Evolutionary conservation across 495 filamentous ascomycete species (phyloP), one percentile per base, ranked within the genome.

Genomic region (Podospora fimiseda): DNA sequence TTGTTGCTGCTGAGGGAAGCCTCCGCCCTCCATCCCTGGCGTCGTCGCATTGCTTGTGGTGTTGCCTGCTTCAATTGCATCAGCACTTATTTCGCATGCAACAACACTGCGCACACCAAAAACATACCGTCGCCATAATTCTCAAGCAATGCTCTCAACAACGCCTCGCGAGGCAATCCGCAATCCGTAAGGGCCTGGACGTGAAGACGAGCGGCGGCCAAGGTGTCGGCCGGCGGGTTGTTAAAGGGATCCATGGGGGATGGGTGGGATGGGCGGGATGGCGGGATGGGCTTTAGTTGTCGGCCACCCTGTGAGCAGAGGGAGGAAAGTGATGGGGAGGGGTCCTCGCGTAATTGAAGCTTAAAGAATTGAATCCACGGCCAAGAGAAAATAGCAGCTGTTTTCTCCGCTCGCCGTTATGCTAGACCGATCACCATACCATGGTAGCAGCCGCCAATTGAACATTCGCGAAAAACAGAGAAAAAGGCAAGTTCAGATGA

Each of bases 181-280:
- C 62, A 64, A 9, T 64, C 63, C 2, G 62, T 63, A 3, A 69
- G 55, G 20, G 62, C 57, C 47, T 66, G 60, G 14, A 69, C 58
- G 21, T 70, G 67, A 22, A 65, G 62, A 13, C 64, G 58, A 21
- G 65, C 65, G 16, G 60, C 64, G 24, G 61, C 65, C 43, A 65
- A 38, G 43, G 54, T 64, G 52, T 62, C 58, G 59, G 55, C 53
- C 14, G 65, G 61, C 38, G 74, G 72, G 57, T 72, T 72, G 22
- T 75, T 76, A 1, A 76, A 76, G 7, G 61, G 56, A 50, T 64
- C 61, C 61, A 64, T 64, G 37, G 38, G 16, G n/a, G n/a, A n/a
- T n/a, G n/a, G n/a, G n/a, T n/a, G n/a, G n/a, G n/a, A n/a, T n/a
- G n/a, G n/a, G n/a, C n/a, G n/a, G n/a, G n/a, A n/a, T n/a, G n/a